Conservation (phyloP, 805 yeast species). For the Saccharomyces kudriavzevii region DNA sequence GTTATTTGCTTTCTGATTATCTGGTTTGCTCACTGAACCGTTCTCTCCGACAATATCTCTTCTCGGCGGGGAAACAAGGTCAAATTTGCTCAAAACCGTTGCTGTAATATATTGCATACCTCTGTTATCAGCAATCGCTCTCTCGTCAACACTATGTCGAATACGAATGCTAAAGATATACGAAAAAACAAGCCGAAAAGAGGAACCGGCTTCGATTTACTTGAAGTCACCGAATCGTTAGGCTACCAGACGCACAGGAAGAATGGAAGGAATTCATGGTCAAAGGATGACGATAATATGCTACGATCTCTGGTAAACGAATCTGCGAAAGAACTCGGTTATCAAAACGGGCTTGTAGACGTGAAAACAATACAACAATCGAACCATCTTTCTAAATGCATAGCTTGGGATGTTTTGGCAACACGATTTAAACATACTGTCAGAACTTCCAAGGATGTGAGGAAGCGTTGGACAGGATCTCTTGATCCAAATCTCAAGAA, state of each 20-base stretch:
- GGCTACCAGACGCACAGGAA: slow-evolving; percentile 70
- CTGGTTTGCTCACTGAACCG: background rate
- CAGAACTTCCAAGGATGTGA: slow-evolving; percentile 73
- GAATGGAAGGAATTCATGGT: slow-evolving; percentile 62
- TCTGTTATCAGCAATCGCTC: background rate
- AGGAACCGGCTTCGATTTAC: slow-evolving; percentile 30
- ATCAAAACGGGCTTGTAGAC: slow-evolving; percentile 30
- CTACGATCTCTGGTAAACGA: slow-evolving; percentile 39
- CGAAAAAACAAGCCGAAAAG: slow-evolving; percentile 16
- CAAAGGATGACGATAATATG: slow-evolving; percentile 59
- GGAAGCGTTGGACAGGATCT: slow-evolving; percentile 82
- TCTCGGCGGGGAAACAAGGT: background rate
- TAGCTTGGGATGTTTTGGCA: slow-evolving; percentile 59
- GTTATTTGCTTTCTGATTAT: background rate
- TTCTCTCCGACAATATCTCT: background rate
- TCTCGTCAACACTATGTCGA: background rate
- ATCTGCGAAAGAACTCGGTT: slow-evolving; percentile 29
- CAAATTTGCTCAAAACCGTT: background rate
- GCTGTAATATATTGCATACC: background rate
- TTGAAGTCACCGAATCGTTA: slow-evolving; percentile 55
- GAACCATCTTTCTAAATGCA: slow-evolving; percentile 24
- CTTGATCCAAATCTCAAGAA: slow-evolving; percentile 73
- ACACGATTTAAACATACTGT: slow-evolving; percentile 36
- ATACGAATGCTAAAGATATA: background rate
- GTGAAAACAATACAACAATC: slow-evolving; percentile 25